Percentiles rank a stretch among this genome's conserved stretches.
phyloP scores from a whole-genome alignment of 2,329 filamentous ascomycete genomes.

The Neurospora sp. region DNA sequence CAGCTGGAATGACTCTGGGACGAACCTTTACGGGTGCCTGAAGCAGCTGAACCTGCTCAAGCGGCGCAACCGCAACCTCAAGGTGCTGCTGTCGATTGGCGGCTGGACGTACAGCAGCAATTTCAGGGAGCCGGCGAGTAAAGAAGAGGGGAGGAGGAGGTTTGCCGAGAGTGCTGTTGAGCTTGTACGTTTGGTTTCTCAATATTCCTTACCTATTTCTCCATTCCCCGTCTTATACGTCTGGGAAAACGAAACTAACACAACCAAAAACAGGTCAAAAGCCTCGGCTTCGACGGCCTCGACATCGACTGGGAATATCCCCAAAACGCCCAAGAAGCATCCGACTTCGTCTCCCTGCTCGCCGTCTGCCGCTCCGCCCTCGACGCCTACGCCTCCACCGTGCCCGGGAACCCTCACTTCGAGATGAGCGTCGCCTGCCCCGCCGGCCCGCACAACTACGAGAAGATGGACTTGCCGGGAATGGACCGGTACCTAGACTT shows the following conservation, averaged over 20 bases:
- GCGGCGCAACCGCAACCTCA: slow-evolving; percentile 69
- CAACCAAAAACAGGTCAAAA: slow-evolving; percentile 39
- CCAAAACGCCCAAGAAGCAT: slow-evolving; percentile 41
- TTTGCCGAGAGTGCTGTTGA: slow-evolving; percentile 69
- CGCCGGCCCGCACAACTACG: slow-evolving; percentile 51
- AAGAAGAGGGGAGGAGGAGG: slow-evolving; percentile 52
- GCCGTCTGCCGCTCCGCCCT: slow-evolving; percentile 45
- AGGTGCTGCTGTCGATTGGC: slow-evolving; percentile 76
- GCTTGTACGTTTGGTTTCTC: slow-evolving; percentile 30
- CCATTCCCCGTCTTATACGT: not conserved
- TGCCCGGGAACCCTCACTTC: slow-evolving; percentile 38
- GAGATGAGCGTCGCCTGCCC: slow-evolving; percentile 56
- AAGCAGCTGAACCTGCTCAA: slow-evolving; percentile 86
- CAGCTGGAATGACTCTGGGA: slow-evolving; percentile 60
- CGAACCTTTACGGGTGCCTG: slow-evolving; percentile 77
- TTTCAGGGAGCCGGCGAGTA: slow-evolving; percentile 67
- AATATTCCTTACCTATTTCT: not conserved
- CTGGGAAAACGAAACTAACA: not conserved
- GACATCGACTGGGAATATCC: slow-evolving; percentile 65
- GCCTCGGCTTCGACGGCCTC: slow-evolving; percentile 67
- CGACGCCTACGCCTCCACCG: slow-evolving; percentile 41
- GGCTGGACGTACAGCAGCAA: slow-evolving; percentile 89
- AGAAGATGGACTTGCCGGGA: slow-evolving; percentile 48
- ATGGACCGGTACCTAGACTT: slow-evolving; percentile 63
- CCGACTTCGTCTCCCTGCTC: slow-evolving; percentile 50